Evolutionary conservation across 192 early-diverging fungal genomes (phyloP).

Genomic region (Spizellomyces punctatus): DNA sequence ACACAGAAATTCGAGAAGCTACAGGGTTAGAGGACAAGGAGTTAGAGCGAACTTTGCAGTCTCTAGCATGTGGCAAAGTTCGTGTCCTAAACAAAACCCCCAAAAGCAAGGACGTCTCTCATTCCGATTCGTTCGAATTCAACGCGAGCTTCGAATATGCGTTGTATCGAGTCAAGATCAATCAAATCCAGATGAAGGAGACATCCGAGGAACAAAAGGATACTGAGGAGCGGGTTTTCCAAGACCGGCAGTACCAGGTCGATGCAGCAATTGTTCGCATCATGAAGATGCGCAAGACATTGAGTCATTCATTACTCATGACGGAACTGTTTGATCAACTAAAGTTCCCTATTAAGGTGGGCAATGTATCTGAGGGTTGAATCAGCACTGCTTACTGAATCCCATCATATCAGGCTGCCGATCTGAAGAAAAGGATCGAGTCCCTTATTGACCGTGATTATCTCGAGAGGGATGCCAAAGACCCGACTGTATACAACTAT

Average conservation of each 20-base stretch:
- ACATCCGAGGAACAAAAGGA: slow-evolving; percentile 76
- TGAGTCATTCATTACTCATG: slow-evolving; percentile 81
- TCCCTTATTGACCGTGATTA: slow-evolving; percentile 96
- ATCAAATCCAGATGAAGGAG: slow-evolving; percentile 55
- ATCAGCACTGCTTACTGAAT: neutral
- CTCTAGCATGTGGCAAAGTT: slow-evolving; percentile 75
- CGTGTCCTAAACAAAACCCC: slow-evolving; percentile 44
- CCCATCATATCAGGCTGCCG: slow-evolving; percentile 26
- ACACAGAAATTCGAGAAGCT: slow-evolving; percentile 65
- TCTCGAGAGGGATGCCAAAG: slow-evolving; percentile 74
- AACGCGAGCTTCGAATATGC: slow-evolving; percentile 63
- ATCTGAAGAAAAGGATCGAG: slow-evolving; percentile 91
- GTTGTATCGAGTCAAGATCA: slow-evolving; percentile 47
- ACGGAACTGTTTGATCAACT: slow-evolving; percentile 79
- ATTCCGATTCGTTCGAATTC: slow-evolving; percentile 62
- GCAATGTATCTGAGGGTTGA: neutral
- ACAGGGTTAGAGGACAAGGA: slow-evolving; percentile 80
- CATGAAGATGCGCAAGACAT: slow-evolving; percentile 90
- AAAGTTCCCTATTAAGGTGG: slow-evolving; percentile 76
- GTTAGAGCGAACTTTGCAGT: slow-evolving; percentile 81
- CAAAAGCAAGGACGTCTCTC: slow-evolving; percentile 24
- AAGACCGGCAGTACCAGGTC: slow-evolving; percentile 85
- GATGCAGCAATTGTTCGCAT: slow-evolving; percentile 96
- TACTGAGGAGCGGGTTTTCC: slow-evolving; percentile 83
- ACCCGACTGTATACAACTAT: slow-evolving; percentile 49